Evolutionary conservation across 768 basidiomycete species (phyloP), one percentile per base, ranked within the genome.

Genomic region (Panaeolus cyanescens): DNA sequence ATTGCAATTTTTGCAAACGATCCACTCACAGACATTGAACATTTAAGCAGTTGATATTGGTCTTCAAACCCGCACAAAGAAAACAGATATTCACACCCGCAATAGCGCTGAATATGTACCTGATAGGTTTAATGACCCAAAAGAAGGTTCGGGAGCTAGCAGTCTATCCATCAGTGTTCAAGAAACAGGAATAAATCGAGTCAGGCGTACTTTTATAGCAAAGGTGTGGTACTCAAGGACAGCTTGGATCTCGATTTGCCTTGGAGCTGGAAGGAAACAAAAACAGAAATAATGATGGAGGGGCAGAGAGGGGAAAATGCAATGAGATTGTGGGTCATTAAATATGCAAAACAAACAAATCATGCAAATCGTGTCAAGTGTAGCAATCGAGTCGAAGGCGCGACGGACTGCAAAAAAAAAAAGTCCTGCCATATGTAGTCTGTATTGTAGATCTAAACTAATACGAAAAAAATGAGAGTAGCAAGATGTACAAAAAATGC

Each of bases 391-490:
- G 17, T n/a, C 17, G 6, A 20, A 28, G n/a, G n/a, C 45, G 22
- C 25, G 25, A 50, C 25, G 30, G 45, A 50, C 45, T 50, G 45
- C 45, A 50, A 50, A 50, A n/a, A 50, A 50, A 50, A 50, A n/a
- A 50, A 50, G 45, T 50, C 45, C 45, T 50, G 45, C 45, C 45
- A 28, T 50, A 50, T 50, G 45, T 50, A 50, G 45, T 50, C 45
- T 50, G 45, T 50, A 50, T 50, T 50, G 45, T 50, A 50, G 25
- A 50, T 50, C 45, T 50, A 50, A 50, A 50, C 45, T 50, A 50
- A 50, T 50, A 50, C 45, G 25, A 50, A 50, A 42, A 34, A 50
- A 50, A 50, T 50, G 45, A 50, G 45, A 50, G 45, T 22, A 28
- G 45, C 45, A 15, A 50, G 45, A 50, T 50, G 19, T 50, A 50